Base-by-base conservation (phyloP, 352 stramenopile genomes). In the Blastocystis sp. region DNA sequence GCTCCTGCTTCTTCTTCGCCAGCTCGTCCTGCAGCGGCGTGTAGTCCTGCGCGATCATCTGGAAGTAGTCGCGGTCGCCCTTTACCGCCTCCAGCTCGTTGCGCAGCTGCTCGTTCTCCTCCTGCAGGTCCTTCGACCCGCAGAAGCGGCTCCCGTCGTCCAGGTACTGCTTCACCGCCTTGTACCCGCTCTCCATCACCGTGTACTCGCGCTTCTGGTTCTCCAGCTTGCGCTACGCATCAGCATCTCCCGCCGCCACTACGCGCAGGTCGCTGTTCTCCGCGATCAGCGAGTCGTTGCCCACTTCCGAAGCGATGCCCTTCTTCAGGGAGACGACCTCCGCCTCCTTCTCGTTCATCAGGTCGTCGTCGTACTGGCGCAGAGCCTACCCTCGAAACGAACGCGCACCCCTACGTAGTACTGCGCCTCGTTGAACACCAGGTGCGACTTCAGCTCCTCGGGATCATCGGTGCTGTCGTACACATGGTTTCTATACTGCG, bases 401-500 rank as follows among this genome's bases (percentile, higher is more conserved):
- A 52, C 7, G 17, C 14, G 11, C 28, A 64, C 11, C 0, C 2
- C n/a, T 84, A 84, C 74, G 23, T 41, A 23, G 34, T 84, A 84
- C 74, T 84, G 74, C 21, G 74, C 74, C 56, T 84, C 74, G 34
- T 84, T 84, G 23, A 84, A 84, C 0, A 84, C 74, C 3, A 84
- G 56, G 61, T 84, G 74, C 19, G 74, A 28, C 60, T 84, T 84
- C 74, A 84, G 34, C 34, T 84, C 74, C 53, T 69, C 45, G 2
- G 74, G 74, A 52, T 84, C 60, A 28, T 84, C 61, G 5, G 74
- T 69, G 10, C n/a, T 48, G 48, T 67, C 52, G 43, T 84, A 84
- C 21, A 43, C 56, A 1, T 70, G 74, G 60, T 67, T 23, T 45
- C 74, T 38, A 21, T 84, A 84, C 28, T 41, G 21, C 10, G 48